phyloP scores from a whole-genome alignment of 257 asterid genomes.

The Solanum habrochaites region DNA sequence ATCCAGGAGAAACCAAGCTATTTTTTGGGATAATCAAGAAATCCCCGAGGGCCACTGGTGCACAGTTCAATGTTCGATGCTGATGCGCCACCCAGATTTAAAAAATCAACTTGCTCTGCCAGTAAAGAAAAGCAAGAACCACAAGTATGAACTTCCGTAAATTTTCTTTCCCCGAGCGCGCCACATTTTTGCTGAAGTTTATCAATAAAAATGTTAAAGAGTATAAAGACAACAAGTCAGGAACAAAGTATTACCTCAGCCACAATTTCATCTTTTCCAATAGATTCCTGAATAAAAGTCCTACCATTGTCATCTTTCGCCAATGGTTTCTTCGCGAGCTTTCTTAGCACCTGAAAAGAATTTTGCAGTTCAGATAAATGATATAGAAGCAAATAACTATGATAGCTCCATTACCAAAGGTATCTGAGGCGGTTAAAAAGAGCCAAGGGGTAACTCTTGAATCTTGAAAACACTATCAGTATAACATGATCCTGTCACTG shows the following conservation, averaged over 20 bases:
- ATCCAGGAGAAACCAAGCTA: neutral
- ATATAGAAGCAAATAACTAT: neutral
- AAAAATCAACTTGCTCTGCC: neutral
- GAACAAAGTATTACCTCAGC: constrained; percentile 45
- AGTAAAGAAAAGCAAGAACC: neutral
- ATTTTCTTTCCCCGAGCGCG: neutral
- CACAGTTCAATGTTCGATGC: neutral
- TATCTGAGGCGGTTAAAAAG: neutral
- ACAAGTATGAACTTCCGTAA: neutral
- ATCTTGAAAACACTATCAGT: neutral
- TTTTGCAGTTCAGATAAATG: neutral
- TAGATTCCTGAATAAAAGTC: constrained; percentile 45
- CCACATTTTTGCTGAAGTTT: neutral
- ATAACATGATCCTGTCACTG: neutral
- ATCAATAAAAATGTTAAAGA: neutral
- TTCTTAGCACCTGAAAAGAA: constrained; percentile 51
- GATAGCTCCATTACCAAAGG: neutral
- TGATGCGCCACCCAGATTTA: neutral
- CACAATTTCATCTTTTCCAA: constrained; percentile 70
- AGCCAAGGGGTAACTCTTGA: neutral
- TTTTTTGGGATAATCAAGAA: neutral
- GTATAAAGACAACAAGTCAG: neutral
- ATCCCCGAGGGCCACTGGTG: neutral
- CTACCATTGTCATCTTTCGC: constrained; percentile 36
- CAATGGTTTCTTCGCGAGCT: constrained; percentile 27